Evolutionary conservation across 1,284 basidiomycete species (phyloP).

Genomic region (Microbotryum silenes-acaulis): DNA sequence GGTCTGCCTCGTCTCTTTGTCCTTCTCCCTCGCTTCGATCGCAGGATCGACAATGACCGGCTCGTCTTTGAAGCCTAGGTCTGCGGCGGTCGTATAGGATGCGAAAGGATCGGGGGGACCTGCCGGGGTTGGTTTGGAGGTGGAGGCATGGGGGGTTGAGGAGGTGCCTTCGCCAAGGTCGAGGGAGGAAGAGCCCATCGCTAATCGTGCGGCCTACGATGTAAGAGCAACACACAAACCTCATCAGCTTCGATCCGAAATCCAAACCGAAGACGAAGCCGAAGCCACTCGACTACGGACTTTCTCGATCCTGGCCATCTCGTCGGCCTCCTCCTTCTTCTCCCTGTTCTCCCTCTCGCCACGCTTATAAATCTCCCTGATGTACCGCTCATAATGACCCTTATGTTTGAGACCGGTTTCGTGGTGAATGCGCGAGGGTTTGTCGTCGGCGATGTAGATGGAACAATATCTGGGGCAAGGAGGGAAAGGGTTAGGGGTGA

Average conservation of each 20-base stretch:
- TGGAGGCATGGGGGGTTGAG: constrained; percentile 39
- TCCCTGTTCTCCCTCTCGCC: constrained; percentile 82
- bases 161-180: constrained; percentile 32
- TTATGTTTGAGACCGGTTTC: constrained; percentile 91
- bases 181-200: constrained; percentile 27
- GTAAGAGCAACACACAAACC: too few relatives aligned
- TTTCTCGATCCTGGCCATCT: constrained; percentile 77
- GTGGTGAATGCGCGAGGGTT: constrained; percentile 82
- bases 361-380: constrained; percentile 85
- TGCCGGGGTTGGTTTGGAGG: constrained; percentile 40
- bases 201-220: constrained; percentile 38
- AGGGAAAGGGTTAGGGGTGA: too few relatives aligned
- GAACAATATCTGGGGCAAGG: constrained; percentile 63
- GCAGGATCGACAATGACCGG: constrained; percentile 47
- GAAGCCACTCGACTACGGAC: constrained; percentile 45
- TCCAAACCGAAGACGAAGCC: too few relatives aligned
- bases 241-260: too few relatives aligned
- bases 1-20: constrained; percentile 49
- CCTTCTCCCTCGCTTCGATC: constrained; percentile 52
- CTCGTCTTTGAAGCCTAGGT: constrained; percentile 67
- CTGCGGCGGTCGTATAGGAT: constrained; percentile 79
- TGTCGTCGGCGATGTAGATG: constrained; percentile 86
- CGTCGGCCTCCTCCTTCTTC: constrained; percentile 70
- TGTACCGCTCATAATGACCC: constrained; percentile 84
- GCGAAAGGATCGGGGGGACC: constrained; percentile 63